A percentile compares a stretch with the other conserved stretches of the same genome.
Evolutionary conservation across 2,329 filamentous ascomycete genomes (phyloP).

Genomic region (Hortaea werneckii): DNA sequence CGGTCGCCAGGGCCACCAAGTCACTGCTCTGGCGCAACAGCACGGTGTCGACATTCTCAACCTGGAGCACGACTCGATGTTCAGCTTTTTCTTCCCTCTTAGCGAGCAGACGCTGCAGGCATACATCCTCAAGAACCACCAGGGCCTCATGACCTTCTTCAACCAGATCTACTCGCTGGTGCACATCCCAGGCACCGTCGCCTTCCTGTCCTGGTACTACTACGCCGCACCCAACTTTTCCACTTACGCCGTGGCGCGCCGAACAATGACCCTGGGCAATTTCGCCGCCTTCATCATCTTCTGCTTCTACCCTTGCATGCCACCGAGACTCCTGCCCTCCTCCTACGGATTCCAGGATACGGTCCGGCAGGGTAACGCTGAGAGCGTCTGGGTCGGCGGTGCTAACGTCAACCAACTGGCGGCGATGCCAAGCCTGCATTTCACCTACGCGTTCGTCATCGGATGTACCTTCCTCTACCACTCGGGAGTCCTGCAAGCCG

Average conservation of each 20-base stretch:
- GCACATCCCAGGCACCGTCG: conserved; percentile 51
- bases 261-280: conserved; percentile 42
- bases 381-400: conserved; percentile 37
- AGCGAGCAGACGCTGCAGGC: conserved; percentile 44
- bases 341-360: conserved; percentile 39
- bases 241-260: conserved; percentile 34
- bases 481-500: conserved; percentile 34
- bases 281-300: conserved; percentile 44
- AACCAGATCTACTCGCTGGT: conserved; percentile 51
- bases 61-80: conserved; percentile 42
- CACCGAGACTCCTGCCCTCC: conserved; percentile 36
- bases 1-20: conserved; percentile 31
- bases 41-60: conserved; percentile 47
- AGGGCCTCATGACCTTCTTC: conserved; percentile 43
- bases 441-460: conserved; percentile 44
- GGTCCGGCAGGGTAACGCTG: conserved; percentile 37
- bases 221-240: conserved; percentile 44
- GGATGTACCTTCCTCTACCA: conserved; percentile 45
- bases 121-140: conserved; percentile 47
- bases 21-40: conserved; percentile 47
- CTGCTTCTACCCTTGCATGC: conserved; percentile 45
- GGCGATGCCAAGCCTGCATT: conserved; percentile 43
- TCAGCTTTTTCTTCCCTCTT: conserved; percentile 45
- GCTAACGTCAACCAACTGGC: conserved; percentile 38
- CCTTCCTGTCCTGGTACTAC: conserved; percentile 56